Conservation (phyloP, 1,284 basidiomycete genomes). For the Mycosarcoma maydis region DNA sequence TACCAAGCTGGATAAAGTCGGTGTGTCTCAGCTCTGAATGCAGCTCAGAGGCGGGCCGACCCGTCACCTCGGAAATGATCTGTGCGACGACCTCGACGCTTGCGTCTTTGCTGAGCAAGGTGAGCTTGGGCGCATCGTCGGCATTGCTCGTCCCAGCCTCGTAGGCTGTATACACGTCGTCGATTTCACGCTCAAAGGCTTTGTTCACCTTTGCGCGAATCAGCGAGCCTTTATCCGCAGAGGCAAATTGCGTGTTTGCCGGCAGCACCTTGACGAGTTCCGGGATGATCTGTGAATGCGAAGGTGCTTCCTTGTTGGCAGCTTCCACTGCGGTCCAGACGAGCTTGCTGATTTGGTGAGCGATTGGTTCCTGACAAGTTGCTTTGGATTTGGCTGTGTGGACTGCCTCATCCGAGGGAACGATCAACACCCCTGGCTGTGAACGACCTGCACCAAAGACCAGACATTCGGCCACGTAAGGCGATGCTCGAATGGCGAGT, state of each 20-base stretch:
- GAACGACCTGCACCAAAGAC: constrained; percentile 73
- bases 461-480: constrained; percentile 70
- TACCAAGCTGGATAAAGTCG: constrained; percentile 69
- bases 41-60: constrained; percentile 5
- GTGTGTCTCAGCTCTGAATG: constrained; percentile 42
- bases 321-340: constrained; percentile 12
- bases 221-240: constrained; percentile 29
- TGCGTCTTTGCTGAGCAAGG: background rate
- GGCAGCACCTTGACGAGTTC: constrained; percentile 29
- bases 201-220: constrained; percentile 8
- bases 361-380: background rate
- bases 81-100: constrained; percentile 1
- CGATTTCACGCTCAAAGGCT: constrained; percentile 18
- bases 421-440: constrained; percentile 72
- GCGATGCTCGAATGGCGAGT: constrained; percentile 22
- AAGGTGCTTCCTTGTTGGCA: constrained; percentile 18
- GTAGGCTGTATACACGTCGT: constrained; percentile 18
- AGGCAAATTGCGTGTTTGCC: constrained; percentile 1
- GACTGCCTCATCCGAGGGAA: constrained; percentile 70
- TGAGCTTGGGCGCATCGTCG: background rate
- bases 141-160: constrained; percentile 1
- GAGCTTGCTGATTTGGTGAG: background rate
- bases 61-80: constrained; percentile 30
- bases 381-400: constrained; percentile 52
- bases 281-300: constrained; percentile 25